Evolutionary conservation across 164 flowering plant species (phyloP).

Genomic region (Paratinospora sagittata): DNA sequence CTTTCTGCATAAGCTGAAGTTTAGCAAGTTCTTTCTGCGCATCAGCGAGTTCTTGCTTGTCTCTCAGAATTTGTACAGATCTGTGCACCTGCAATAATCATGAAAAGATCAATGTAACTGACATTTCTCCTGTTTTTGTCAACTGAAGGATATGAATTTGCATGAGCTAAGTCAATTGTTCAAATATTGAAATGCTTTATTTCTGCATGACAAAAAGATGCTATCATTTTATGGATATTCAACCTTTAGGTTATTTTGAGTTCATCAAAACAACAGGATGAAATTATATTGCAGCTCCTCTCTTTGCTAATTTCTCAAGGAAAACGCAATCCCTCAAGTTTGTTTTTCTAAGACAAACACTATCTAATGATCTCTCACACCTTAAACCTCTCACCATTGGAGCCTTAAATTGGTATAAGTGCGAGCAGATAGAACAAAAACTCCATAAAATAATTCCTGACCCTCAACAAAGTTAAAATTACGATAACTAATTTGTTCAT

Average conservation of each 20-base stretch:
- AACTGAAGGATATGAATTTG: background rate
- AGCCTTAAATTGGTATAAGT: no score
- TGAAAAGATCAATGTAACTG: background rate
- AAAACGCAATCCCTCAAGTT: no score
- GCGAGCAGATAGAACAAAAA: background rate
- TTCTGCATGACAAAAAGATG: background rate
- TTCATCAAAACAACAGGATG: background rate
- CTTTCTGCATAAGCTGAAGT: constrained; percentile 77
- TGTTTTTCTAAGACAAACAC: no score
- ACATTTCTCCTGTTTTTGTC: background rate
- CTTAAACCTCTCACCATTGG: no score
- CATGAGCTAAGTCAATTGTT: background rate
- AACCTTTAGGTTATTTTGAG: background rate
- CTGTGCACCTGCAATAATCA: constrained; percentile 64
- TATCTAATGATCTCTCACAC: no score
- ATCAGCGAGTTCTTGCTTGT: constrained; percentile 93
- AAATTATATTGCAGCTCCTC: no score
- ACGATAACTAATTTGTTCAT: no score
- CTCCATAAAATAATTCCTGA: no score
- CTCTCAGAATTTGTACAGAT: constrained; percentile 85
- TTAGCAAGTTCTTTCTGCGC: constrained; percentile 86
- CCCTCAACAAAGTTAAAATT: no score
- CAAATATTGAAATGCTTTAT: background rate
- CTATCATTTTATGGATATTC: background rate
- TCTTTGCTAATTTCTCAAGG: no score